phyloP scores from a whole-genome alignment of 2,329 filamentous ascomycete species.

The Tolypocladium paradoxum region DNA sequence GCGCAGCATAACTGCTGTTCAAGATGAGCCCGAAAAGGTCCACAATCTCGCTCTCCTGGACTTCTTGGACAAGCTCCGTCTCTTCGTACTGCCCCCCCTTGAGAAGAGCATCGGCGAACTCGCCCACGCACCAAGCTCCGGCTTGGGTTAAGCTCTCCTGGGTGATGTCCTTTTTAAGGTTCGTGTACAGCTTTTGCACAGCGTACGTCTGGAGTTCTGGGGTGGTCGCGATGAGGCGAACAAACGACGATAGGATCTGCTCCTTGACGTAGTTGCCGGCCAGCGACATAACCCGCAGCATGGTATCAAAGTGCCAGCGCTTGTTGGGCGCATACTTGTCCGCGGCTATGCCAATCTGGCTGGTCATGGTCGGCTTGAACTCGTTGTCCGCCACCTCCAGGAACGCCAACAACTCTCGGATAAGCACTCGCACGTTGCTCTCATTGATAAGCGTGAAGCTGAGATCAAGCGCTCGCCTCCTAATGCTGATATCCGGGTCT shows the following conservation, averaged over 20 bases:
- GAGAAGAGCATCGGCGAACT: constrained; percentile 87
- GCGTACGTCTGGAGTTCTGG: constrained; percentile 93
- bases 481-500: constrained; percentile 96
- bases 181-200: constrained; percentile 85
- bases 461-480: constrained; percentile 86
- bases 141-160: constrained; percentile 92
- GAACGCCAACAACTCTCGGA: constrained; percentile 88
- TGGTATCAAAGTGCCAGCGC: constrained; percentile 96
- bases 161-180: constrained; percentile 90
- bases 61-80: constrained; percentile 69
- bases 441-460: constrained; percentile 99
- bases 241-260: constrained; percentile 92
- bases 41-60: constrained; percentile 81
- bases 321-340: constrained; percentile 95
- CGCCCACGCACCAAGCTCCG: constrained; percentile 94
- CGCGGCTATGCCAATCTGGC: constrained; percentile 92
- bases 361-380: constrained; percentile 98
- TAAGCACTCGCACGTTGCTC: constrained; percentile 84
- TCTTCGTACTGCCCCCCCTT: constrained; percentile 87
- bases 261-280: constrained; percentile 97
- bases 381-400: constrained; percentile 95
- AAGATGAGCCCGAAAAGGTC: constrained; percentile 89
- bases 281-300: constrained; percentile 84
- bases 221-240: constrained; percentile 88
- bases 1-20: constrained; percentile 87